Evolutionary conservation across 1,139 yeast species (phyloP).

Genomic region (Meyerozyma carpophila): DNA sequence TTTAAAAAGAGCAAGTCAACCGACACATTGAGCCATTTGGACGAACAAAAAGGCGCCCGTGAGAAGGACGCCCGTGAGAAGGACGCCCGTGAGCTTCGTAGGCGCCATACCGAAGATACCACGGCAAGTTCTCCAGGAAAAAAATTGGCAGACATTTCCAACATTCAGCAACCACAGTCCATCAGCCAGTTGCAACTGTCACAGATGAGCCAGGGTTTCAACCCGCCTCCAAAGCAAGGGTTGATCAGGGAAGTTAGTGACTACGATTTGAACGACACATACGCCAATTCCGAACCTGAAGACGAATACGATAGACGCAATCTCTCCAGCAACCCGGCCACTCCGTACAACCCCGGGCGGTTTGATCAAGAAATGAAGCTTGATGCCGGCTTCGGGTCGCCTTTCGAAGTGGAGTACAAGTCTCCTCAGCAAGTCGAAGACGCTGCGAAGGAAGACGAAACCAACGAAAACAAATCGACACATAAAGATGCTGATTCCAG

Average conservation of each 20-base stretch:
- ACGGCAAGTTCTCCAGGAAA: constrained; percentile 1
- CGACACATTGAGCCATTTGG: constrained; percentile 13
- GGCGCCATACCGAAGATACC: background rate
- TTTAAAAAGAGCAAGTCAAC: constrained; percentile 22
- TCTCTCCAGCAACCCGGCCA: constrained; percentile 24
- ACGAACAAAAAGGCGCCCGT: background rate
- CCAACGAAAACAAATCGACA: background rate
- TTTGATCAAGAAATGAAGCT: constrained; percentile 29
- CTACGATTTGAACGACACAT: constrained; percentile 9
- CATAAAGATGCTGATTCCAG: background rate
- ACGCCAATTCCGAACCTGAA: constrained; percentile 5
- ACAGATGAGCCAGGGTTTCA: background rate
- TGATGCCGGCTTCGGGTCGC: constrained; percentile 27
- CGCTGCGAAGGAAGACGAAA: constrained; percentile 5
- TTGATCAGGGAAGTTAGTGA: constrained; percentile 34
- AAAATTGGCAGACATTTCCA: background rate
- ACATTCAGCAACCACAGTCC: background rate
- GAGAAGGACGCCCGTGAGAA: background rate
- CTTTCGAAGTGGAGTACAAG: constrained; percentile 24
- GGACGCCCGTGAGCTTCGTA: background rate
- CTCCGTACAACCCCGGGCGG: constrained; percentile 9
- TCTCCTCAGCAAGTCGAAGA: constrained; percentile 4
- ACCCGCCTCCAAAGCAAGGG: background rate
- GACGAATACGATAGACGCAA: constrained; percentile 21
- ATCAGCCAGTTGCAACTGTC: background rate